A percentile compares a stretch with the other conserved stretches of the same genome.
Conservation (phyloP, 169 alveolate species). For the Miamiensis avidus region DNA sequence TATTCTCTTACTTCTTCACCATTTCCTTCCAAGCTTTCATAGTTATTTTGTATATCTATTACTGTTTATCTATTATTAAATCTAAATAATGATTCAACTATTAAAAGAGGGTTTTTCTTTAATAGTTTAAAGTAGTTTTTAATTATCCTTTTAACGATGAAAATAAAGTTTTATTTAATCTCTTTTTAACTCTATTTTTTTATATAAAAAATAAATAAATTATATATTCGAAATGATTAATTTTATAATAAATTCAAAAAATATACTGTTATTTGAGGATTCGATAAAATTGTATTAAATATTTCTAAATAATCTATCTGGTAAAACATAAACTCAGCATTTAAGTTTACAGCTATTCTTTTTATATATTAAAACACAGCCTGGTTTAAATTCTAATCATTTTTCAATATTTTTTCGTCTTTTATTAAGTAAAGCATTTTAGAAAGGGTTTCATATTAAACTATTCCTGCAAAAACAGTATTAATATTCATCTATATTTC, state of each 20-base stretch:
- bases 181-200: background rate
- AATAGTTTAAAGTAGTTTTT: slow-evolving; percentile 45
- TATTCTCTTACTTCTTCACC: background rate
- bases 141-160: slow-evolving; percentile 38
- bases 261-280: slow-evolving; percentile 25
- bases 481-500: slow-evolving; percentile 43
- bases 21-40: slow-evolving; percentile 30
- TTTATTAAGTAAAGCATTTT: slow-evolving; percentile 48
- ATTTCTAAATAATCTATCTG: slow-evolving; percentile 54
- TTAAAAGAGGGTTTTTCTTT: slow-evolving; percentile 41
- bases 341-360: slow-evolving; percentile 49
- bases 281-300: slow-evolving; percentile 37
- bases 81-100: slow-evolving; percentile 56
- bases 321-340: slow-evolving; percentile 72
- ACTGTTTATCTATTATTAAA: slow-evolving; percentile 36
- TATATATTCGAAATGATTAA: background rate
- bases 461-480: slow-evolving; percentile 56
- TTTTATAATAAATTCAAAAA: slow-evolving; percentile 5
- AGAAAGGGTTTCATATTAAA: slow-evolving; percentile 44
- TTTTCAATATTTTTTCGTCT: slow-evolving; percentile 45
- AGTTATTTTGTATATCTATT: slow-evolving; percentile 50
- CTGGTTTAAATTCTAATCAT: slow-evolving; percentile 23
- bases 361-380: slow-evolving; percentile 34
- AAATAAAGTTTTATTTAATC: slow-evolving; percentile 26
- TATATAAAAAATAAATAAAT: background rate